Conservation (phyloP, 2,329 filamentous ascomycete genomes). For the Aureobasidium sp. region DNA sequence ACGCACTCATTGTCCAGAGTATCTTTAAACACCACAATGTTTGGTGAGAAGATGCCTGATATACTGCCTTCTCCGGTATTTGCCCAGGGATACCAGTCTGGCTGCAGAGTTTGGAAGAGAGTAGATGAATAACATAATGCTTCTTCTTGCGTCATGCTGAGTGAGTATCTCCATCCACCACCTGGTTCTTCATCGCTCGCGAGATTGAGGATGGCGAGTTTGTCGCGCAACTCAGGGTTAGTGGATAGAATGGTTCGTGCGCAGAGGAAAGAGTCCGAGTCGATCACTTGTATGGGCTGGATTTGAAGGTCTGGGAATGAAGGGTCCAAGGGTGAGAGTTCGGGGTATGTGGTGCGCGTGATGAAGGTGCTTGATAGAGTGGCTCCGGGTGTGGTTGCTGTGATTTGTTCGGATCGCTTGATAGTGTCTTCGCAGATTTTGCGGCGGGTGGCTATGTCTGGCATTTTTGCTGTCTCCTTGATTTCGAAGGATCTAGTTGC, state of each 20-base stretch:
- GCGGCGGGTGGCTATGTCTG: constrained; percentile 5
- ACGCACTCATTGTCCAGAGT: background rate
- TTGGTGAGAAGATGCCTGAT: background rate
- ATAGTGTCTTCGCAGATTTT: constrained; percentile 10
- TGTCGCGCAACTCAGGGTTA: background rate
- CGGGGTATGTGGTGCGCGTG: background rate
- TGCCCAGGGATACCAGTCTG: constrained; percentile 5
- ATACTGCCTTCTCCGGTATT: background rate
- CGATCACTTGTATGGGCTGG: background rate
- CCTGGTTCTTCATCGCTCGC: constrained; percentile 1
- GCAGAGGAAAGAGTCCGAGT: background rate
- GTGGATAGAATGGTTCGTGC: background rate
- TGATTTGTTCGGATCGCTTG: background rate
- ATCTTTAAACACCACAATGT: constrained; percentile 5
- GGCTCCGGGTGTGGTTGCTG: background rate
- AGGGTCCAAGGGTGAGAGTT: background rate
- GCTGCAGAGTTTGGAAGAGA: background rate
- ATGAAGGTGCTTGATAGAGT: background rate
- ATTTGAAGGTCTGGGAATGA: background rate
- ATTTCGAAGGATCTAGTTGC: too few species aligned
- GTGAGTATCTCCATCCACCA: constrained; percentile 15
- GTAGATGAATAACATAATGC: constrained; percentile 13
- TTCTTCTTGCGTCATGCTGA: constrained; percentile 13
- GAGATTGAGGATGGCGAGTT: constrained; percentile 7
- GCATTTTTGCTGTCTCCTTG: background rate